Evolutionary conservation across 768 basidiomycete species (phyloP), one percentile per base, ranked within the genome.

Genomic region (Ephemerocybe angulata): DNA sequence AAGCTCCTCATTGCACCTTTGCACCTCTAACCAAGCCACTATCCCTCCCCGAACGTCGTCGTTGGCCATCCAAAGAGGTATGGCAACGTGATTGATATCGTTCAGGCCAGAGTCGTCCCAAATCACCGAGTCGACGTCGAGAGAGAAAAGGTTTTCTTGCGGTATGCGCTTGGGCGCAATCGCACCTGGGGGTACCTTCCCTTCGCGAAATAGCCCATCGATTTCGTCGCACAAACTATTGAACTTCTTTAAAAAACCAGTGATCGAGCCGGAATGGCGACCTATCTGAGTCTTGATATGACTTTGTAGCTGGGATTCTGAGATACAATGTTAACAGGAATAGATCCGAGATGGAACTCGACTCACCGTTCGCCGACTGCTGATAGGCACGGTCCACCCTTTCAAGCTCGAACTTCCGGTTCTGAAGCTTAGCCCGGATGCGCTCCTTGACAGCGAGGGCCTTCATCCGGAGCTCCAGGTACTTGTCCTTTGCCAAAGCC

Each of bases 81-180:
- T 28, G 27, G 25, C n/a, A 29, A 29, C 24, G 30, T 43, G 52
- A 3, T 59, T 58, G 19, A 6, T 8, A 21, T 69, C 65, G 31
- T 64, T 61, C 2, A 71, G 58, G 4, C 69, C 69, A 12, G 61
- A 29, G 38, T 70, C 67, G 41, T 67, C 62, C 63, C 66, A 71
- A 30, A 71, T 68, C 3, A 56, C 57, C 43, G 68, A 64, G 59
- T 70, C 66, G 3, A 70, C 61, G 51, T 71, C 65, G 0, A 70
- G 56, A 2, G 50, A 37, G 44, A 63, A 71, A 8, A 71, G 50
- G 1, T 52, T 59, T 19, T 62, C 55, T 12, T 48, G 25, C 2
- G 50, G 30, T 22, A 70, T 67, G 4, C 44, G 33, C 3, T 24
- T 25, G 1, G 67, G 68, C 1, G 56, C 21, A 17, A 62, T 25